phyloP scores from a whole-genome alignment of 306 rosid genomes.

The Trichosanthes truncata region DNA sequence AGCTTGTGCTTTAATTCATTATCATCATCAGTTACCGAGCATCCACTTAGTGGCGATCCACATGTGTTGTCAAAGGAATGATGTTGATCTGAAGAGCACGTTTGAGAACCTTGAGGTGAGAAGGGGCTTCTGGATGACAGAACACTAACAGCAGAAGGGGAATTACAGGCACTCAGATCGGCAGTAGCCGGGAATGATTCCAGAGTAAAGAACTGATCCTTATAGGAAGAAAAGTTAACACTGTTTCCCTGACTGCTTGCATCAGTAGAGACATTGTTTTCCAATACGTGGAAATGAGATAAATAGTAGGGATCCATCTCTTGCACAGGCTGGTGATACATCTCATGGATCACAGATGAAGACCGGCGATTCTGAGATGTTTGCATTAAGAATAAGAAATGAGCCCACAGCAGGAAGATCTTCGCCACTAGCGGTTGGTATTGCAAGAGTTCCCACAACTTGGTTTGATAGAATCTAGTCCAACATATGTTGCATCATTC shows the following conservation, averaged over 20 bases:
- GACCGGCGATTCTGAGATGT: constrained; percentile 33
- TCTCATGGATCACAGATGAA: constrained; percentile 27
- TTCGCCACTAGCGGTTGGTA: background rate
- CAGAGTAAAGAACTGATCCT: constrained; percentile 51
- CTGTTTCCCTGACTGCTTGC: constrained; percentile 45
- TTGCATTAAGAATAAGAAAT: constrained; percentile 39
- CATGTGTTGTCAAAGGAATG: constrained; percentile 46
- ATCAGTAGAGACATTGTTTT: constrained; percentile 34
- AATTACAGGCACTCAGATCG: constrained; percentile 33
- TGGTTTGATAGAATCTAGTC: background rate
- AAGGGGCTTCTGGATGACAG: constrained; percentile 59
- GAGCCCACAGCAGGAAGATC: background rate
- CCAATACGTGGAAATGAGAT: constrained; percentile 37
- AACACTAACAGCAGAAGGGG: constrained; percentile 67
- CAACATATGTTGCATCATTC: background rate
- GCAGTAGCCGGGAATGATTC: constrained; percentile 47
- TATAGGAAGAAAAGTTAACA: constrained; percentile 44
- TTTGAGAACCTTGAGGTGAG: constrained; percentile 62
- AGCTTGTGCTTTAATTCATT: constrained; percentile 44
- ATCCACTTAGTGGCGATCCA: constrained; percentile 62
- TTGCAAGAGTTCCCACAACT: background rate
- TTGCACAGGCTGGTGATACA: constrained; percentile 43
- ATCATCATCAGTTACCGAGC: constrained; percentile 47
- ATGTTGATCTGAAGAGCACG: constrained; percentile 60
- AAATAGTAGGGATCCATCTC: constrained; percentile 27